Evolutionary conservation across 148 eudicot genomes (phyloP), one percentile per base, ranked within the genome.

Genomic region (Oxyria digyna): DNA sequence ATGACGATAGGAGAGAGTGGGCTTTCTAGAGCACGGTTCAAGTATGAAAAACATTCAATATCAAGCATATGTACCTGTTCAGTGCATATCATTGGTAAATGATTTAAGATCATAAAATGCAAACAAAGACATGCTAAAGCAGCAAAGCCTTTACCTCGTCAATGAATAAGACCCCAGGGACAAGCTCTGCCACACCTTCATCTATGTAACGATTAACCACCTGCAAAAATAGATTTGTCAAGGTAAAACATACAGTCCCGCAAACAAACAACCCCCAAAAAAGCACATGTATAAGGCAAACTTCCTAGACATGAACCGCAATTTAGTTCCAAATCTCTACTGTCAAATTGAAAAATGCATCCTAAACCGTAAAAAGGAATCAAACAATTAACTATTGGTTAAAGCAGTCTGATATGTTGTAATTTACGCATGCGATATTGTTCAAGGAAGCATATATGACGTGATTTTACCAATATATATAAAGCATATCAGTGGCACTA

Each of bases 51-150:
- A 76, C 99, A 95, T 75, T 88, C 97, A 73, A 91, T 88, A 70
- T 95, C 99, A 81, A 95, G 89, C 99, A 95, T 91, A 77, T 91
- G 97, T 11, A 91, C 99, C 99, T 95, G 84, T 54, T 17, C 70
- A 72, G 48, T 5, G 14, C 23, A 42, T 57, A 23, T 35, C 57
- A 54, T 55, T 49, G 15, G 32, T 41, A 48, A 46, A 66, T 49
- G n/a, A 40, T 14, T 43, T 9, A 41, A 23, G 35, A 29, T 17
- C 32, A 48, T 41, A 49, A 62, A 73, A 62, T 11, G 41, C 50
- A 50, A 11, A 50, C 57, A 74, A 68, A 26, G 26, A 73, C 17
- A 55, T 66, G 46, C 24, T 55, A 62, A 31, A 35, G 38, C 27
- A 50, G 29, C 18, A 70, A 63, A 15, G 70, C 43, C 35, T 69